Conservation (phyloP, 148 eudicot genomes). For the Fagopyrum tataricum region DNA sequence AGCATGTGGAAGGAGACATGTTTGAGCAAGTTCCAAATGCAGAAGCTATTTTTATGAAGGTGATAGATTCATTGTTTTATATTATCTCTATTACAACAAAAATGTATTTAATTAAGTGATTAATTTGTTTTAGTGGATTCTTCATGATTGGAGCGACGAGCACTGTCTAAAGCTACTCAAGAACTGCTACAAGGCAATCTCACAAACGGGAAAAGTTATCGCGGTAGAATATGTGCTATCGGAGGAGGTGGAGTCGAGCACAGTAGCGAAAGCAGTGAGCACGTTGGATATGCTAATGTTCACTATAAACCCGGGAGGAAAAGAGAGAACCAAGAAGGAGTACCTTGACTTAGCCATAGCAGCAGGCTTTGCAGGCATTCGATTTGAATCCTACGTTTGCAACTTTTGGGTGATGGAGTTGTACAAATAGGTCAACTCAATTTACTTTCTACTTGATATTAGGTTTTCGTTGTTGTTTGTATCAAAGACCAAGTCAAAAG, state of each 20-base stretch:
- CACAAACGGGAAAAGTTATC: slow-evolving; percentile 33
- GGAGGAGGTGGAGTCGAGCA: slow-evolving; percentile 16
- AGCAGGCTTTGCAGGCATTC: not conserved
- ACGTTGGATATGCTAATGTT: slow-evolving; percentile 23
- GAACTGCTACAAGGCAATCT: slow-evolving; percentile 28
- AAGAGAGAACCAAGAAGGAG: slow-evolving; percentile 1
- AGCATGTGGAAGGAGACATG: slow-evolving; percentile 1
- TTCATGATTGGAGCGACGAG: slow-evolving; percentile 44
- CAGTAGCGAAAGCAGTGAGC: slow-evolving; percentile 10
- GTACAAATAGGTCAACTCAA: not conserved
- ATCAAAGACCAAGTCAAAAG: no score
- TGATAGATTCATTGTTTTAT: not conserved
- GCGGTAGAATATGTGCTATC: slow-evolving; percentile 25
- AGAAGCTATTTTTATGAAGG: slow-evolving; percentile 3
- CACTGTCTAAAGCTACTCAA: slow-evolving; percentile 27
- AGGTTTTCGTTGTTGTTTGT: no score
- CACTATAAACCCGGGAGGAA: not conserved
- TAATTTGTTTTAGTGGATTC: slow-evolving; percentile 24
- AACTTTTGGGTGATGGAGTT: slow-evolving; percentile 2
- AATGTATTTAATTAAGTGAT: not conserved
- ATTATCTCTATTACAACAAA: no score
- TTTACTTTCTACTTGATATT: no score
- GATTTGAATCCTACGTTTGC: not conserved
- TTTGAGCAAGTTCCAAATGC: slow-evolving; percentile 3
- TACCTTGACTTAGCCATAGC: not conserved